Percentiles rank a stretch among this genome's conserved stretches.
phyloP scores from a whole-genome alignment of 169 alveolate genomes.

The Plasmodium gonderi region DNA sequence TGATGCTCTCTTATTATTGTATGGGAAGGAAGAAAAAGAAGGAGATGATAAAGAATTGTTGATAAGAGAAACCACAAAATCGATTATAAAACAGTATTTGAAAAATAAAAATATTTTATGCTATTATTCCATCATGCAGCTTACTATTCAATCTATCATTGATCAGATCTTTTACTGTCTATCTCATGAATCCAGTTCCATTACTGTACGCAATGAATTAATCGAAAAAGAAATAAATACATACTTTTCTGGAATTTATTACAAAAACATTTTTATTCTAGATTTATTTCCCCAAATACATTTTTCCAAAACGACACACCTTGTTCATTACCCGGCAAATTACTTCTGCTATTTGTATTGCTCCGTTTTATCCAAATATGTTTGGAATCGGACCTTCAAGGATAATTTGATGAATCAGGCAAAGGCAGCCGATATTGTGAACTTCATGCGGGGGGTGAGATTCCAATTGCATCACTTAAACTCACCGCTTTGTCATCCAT shows the following conservation, averaged over 20 bases:
- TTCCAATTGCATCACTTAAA: background rate
- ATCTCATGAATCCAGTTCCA: constrained; percentile 16
- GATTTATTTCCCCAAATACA: constrained; percentile 75
- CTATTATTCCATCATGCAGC: constrained; percentile 43
- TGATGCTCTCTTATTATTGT: constrained; percentile 28
- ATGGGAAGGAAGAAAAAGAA: background rate
- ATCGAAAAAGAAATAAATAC: constrained; percentile 56
- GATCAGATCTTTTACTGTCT: constrained; percentile 70
- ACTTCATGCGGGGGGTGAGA: constrained; percentile 47
- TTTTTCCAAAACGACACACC: constrained; percentile 82
- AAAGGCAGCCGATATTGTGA: constrained; percentile 14
- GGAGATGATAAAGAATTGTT: background rate
- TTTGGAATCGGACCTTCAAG: constrained; percentile 60
- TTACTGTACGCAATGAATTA: constrained; percentile 27
- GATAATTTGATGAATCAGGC: background rate
- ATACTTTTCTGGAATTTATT: constrained; percentile 44
- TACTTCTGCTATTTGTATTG: constrained; percentile 83
- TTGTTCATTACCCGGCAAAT: constrained; percentile 84
- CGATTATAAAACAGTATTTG: background rate
- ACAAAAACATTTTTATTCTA: constrained; percentile 48
- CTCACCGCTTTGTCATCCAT: background rate
- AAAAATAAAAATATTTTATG: constrained; percentile 60
- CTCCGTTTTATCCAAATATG: constrained; percentile 46
- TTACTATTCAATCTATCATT: constrained; percentile 67
- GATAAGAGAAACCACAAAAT: background rate